Percentiles rank a stretch among this genome's conserved stretches.
Evolutionary conservation across 441 rosid genomes (phyloP).

Genomic region (Iberis amara): DNA sequence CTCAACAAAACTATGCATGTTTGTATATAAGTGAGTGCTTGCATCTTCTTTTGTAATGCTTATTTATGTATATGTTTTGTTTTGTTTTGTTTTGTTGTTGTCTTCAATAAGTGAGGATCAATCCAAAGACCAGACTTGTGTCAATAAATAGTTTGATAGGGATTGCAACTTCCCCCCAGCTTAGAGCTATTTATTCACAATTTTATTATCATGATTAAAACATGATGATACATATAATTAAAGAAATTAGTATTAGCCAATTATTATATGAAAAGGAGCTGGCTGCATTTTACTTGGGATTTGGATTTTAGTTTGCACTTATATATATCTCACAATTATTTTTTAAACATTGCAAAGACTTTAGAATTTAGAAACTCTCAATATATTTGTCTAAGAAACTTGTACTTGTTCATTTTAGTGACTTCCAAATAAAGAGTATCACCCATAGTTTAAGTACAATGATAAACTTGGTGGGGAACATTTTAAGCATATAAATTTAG

Average conservation of each 20-base stretch:
- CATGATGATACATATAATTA: constrained; percentile 7
- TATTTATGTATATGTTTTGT: constrained; percentile 29
- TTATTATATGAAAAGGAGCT: neutral
- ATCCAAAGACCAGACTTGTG: constrained; percentile 19
- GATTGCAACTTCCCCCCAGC: constrained; percentile 27
- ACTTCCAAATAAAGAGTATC: no score
- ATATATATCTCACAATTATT: no score
- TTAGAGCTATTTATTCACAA: constrained; percentile 30
- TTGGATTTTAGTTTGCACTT: no score
- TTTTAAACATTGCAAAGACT: no score
- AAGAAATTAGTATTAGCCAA: constrained; percentile 4
- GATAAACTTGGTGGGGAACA: no score
- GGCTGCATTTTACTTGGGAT: no score
- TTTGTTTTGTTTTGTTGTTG: neutral
- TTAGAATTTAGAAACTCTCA: no score
- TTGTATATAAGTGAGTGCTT: constrained; percentile 22
- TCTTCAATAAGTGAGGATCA: constrained; percentile 21
- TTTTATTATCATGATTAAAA: neutral
- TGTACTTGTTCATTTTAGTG: no score
- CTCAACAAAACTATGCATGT: constrained; percentile 18
- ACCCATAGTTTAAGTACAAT: no score
- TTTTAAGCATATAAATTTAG: no score
- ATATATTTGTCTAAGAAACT: no score
- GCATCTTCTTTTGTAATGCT: constrained; percentile 29
- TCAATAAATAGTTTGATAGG: constrained; percentile 24